Conservation (phyloP, 225 moss, liverwort and hornwort species). For the Straminergon stramineum region DNA sequence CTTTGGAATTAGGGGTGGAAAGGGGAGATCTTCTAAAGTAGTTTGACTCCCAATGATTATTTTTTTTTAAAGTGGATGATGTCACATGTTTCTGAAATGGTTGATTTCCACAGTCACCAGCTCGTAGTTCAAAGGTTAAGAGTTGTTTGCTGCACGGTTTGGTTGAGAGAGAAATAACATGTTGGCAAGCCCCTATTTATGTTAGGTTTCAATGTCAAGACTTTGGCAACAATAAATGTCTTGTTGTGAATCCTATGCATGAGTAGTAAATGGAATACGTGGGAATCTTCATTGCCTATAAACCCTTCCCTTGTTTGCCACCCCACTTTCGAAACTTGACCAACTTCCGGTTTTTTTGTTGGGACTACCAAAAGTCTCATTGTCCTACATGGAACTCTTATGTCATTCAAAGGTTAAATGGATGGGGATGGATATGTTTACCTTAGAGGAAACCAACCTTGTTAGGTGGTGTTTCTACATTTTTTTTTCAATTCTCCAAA, state of each 20-base stretch:
- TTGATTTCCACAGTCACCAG: no score
- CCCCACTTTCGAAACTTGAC: not conserved
- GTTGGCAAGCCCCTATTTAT: accelerated
- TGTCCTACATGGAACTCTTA: accelerated
- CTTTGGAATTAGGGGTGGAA: no score
- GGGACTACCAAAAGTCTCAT: no score
- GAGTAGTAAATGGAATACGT: accelerated
- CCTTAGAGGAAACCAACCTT: not conserved
- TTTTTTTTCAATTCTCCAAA: not conserved
- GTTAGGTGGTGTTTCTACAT: not conserved
- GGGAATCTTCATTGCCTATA: not conserved
- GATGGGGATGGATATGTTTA: not conserved
- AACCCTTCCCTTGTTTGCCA: not conserved
- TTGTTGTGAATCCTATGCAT: no score
- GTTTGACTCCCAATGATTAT: no score
- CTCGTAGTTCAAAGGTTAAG: no score
- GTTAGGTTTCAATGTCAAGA: no score
- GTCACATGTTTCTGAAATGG: no score
- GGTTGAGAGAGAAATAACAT: not conserved
- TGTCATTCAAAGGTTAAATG: not conserved
- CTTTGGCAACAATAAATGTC: not conserved
- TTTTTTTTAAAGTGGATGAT: no score
- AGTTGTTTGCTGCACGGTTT: not conserved
- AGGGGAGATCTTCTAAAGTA: no score
- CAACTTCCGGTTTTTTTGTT: no score